These are phyloP conservation scores for Plasmodium vinckei DNA, from an alignment of 169 alveolate species.

Conservation along the genomic window DNA sequence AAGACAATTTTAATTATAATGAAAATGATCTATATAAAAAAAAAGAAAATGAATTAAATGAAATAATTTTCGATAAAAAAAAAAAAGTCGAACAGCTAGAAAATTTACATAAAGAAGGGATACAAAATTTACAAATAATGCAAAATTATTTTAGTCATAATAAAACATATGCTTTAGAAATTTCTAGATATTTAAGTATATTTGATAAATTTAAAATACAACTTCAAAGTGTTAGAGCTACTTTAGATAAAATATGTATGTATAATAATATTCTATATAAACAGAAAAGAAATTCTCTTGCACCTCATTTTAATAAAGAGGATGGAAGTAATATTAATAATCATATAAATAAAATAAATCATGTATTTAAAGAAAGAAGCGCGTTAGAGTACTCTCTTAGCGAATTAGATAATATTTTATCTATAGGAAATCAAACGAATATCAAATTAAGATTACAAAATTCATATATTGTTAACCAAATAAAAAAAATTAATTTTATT, in stretches of 20 bases:
- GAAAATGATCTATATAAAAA: conserved; percentile 23
- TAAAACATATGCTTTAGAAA: conserved; percentile 55
- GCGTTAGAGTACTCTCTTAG: conserved; percentile 57
- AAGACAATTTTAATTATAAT: conserved; percentile 23
- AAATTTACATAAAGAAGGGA: conserved; percentile 51
- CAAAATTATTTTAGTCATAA: conserved; percentile 54
- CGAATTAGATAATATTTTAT: conserved; percentile 52
- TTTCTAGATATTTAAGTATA: conserved; percentile 61
- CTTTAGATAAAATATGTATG: conserved; percentile 24
- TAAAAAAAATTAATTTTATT: conserved; percentile 33
- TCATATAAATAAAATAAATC: background rate
- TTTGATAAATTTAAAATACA: conserved; percentile 74
- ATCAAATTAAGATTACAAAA: conserved; percentile 42
- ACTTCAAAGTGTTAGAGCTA: conserved; percentile 36
- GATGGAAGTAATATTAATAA: background rate
- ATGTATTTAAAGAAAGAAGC: conserved; percentile 61
- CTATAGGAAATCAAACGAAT: conserved; percentile 31
- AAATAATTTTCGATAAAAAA: conserved; percentile 31
- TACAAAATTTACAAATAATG: conserved; percentile 42
- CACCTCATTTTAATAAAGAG: conserved; percentile 4
- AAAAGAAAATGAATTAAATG: conserved; percentile 26
- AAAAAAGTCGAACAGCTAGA: conserved; percentile 57
- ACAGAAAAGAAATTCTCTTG: background rate
- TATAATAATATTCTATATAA: conserved; percentile 17
- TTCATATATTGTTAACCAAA: conserved; percentile 33